A percentile compares a stretch with the other conserved stretches of the same genome.
These are phyloP conservation scores for Diaporthe ampelina DNA, from an alignment of 2,329 filamentous ascomycete genomes.

Conservation along the genomic window DNA sequence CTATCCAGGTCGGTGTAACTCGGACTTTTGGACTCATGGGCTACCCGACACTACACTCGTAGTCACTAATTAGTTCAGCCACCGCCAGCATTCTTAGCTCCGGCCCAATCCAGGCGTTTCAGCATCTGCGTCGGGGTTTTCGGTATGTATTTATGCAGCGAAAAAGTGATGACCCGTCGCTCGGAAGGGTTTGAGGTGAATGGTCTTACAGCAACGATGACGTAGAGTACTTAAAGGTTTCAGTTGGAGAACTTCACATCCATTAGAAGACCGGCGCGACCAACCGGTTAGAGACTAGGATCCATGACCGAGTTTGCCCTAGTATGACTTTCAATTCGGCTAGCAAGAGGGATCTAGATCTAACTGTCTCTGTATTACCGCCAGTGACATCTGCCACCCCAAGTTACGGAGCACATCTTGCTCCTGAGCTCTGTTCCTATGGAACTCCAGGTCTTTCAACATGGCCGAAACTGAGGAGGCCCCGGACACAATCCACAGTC, in stretches of 20 bases:
- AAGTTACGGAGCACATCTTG: neutral
- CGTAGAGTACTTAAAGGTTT: neutral
- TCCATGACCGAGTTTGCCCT: neutral
- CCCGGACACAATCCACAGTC: neutral
- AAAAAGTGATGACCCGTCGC: conserved; percentile 4
- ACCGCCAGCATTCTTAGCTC: neutral
- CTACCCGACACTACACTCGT: neutral
- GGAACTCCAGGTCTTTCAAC: no score
- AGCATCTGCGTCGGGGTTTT: neutral
- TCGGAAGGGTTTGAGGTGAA: neutral
- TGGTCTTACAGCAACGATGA: no score
- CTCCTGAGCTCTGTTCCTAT: neutral
- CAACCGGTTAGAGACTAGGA: neutral
- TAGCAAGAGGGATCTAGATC: neutral
- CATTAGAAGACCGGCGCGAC: no score
- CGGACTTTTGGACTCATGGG: conserved; percentile 6
- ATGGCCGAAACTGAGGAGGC: no score
- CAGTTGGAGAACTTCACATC: neutral
- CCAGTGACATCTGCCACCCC: no score
- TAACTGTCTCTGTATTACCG: neutral
- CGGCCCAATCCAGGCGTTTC: neutral
- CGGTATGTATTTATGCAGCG: neutral
- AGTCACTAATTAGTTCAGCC: no score
- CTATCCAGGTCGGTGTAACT: conserved; percentile 4
- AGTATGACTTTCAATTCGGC: neutral